Percentiles rank a stretch among this genome's conserved stretches.
Evolutionary conservation across 257 asterid species (phyloP).

Genomic region (Galeopsis tetrahit): DNA sequence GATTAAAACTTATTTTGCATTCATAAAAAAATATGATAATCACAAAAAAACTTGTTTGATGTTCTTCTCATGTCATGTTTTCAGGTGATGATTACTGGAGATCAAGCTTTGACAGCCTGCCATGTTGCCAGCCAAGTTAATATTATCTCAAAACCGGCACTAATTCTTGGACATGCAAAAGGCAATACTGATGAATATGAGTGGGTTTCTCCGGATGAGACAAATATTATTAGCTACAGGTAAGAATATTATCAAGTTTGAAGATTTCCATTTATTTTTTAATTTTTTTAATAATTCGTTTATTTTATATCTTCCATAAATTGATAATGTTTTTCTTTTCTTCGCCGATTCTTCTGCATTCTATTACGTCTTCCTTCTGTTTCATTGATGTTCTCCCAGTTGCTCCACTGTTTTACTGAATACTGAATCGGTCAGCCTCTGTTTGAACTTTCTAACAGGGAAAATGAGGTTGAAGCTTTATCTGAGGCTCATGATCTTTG

Average conservation of each 20-base stretch:
- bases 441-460: constrained; percentile 50
- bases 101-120: constrained; percentile 99
- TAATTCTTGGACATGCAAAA: constrained; percentile 70
- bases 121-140: constrained; percentile 97
- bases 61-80: constrained; percentile 19
- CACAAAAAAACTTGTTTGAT: constrained; percentile 14
- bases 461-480: constrained; percentile 75
- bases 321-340: not conserved
- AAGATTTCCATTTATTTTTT: constrained; percentile 8
- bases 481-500: constrained; percentile 88
- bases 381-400: constrained; percentile 21
- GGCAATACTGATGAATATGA: constrained; percentile 55
- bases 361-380: not conserved
- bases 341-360: constrained; percentile 21
- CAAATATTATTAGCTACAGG: constrained; percentile 61
- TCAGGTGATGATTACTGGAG: constrained; percentile 99
- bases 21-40: not conserved
- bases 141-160: constrained; percentile 83
- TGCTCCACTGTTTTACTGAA: constrained; percentile 27
- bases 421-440: constrained; percentile 12
- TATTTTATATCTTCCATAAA: constrained; percentile 17
- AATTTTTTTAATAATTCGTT: constrained; percentile 17
- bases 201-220: constrained; percentile 97
- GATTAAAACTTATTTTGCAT: constrained; percentile 16
- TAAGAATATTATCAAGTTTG: constrained; percentile 33